Evolutionary conservation across 352 stramenopile species (phyloP), one percentile per base, ranked within the genome.

Genomic region (Pythium brassicae): DNA sequence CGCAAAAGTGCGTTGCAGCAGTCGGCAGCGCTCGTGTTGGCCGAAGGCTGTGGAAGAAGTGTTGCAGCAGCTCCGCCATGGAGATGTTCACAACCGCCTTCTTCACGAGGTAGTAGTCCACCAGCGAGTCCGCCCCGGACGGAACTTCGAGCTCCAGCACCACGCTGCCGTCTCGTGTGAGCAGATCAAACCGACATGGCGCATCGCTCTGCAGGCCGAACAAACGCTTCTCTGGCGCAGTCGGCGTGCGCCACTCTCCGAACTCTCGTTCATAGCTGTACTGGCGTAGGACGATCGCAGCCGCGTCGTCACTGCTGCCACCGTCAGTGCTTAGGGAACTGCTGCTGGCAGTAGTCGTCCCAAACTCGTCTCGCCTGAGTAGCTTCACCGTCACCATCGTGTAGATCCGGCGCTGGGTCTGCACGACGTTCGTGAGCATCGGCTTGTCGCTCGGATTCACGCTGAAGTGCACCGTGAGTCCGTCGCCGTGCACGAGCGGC

Each of bases 61-160:
- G 65, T 52, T 83, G 70, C 10, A 83, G 29, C 2, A 89, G 56
- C 53, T 89, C 78, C 51, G 73, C 54, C 54, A 83, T 60, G 19
- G 77, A 68, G 42, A 89, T 51, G 4, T 44, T 66, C 43, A 84
- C 65, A 1, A 62, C 42, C 0, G 56, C 68, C 32, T 72, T 65
- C 65, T 83, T 86, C 44, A 87, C 72, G 42, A 86, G 60, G 35
- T 76, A 89, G 57, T 84, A 86, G 57, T 87, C 76, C 53, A 71
- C 71, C 44, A 77, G 63, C 39, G 76, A 69, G 51, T 89, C 74
- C 10, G 72, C 72, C 0, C 74, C 67, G 0, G 59, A 26, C 1
- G 78, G 78, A 0, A 89, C 66, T 17, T 83, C 74, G 34, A 89
- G 57, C 44, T 86, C 72, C 26, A 89, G 45, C 23, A 52, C 62